Evolutionary conservation across 345 rosid species (phyloP).

Genomic region (Mercurialis annua): DNA sequence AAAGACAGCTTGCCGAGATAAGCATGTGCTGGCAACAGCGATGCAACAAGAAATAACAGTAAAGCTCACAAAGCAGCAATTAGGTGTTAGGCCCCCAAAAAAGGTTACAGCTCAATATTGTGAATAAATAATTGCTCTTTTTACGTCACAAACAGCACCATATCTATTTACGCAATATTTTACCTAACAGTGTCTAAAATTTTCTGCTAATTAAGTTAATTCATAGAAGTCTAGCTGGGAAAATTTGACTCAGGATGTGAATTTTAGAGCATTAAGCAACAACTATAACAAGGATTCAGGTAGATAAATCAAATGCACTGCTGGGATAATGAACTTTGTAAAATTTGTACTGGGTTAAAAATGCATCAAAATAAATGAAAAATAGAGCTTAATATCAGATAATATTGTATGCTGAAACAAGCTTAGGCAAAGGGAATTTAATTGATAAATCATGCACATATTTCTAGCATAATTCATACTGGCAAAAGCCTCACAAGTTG

Average conservation of each 20-base stretch:
- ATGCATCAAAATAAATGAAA: not conserved
- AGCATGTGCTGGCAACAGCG: not conserved
- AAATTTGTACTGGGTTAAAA: not conserved
- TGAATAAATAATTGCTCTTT: not conserved
- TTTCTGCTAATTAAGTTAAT: not conserved
- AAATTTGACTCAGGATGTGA: not conserved
- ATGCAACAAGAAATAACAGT: not conserved
- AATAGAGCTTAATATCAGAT: not conserved
- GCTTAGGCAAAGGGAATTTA: not conserved
- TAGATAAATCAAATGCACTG: not conserved
- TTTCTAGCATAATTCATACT: not conserved
- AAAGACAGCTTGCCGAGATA: constrained; percentile 5
- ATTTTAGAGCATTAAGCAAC: not conserved
- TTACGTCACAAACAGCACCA: not conserved
- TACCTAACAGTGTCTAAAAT: not conserved
- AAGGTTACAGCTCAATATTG: not conserved
- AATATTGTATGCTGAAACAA: not conserved
- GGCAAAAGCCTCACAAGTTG: not conserved
- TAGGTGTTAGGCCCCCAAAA: not conserved
- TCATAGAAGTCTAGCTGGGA: not conserved
- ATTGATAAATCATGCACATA: not conserved
- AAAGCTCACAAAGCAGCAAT: not conserved
- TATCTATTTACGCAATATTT: not conserved
- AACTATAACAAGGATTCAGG: not conserved
- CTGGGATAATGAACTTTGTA: not conserved